Evolutionary conservation across 2,329 filamentous ascomycete genomes (phyloP), one percentile per base, ranked within the genome.

Genomic region (Fusarium tuaranense): DNA sequence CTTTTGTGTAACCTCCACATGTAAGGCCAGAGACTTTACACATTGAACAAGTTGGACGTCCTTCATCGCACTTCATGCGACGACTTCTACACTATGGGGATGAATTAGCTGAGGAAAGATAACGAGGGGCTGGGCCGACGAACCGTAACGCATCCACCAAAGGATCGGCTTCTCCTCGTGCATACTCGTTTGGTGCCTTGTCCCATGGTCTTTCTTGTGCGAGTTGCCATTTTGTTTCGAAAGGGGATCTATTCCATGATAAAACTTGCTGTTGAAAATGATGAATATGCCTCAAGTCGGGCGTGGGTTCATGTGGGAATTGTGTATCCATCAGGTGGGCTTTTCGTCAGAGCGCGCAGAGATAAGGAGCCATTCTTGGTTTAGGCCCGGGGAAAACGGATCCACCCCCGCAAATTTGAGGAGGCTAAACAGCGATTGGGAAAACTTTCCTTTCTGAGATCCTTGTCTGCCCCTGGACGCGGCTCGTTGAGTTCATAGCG

Each of bases 31-130:
- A 46, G 1, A 71, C 55, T 4, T 30, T 41, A 3, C 73, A 75
- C 67, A 75, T 69, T 1, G 73, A 71, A 4, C 73, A 75, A 3
- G 20, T 46, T 1, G 73, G 73, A 13, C 65, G 73, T 0, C 38
- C 58, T 34, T 75, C 73, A 12, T 75, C 73, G 6, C 73, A 75
- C 27, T 75, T 75, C 16, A 75, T 64, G 7, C 73, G 73, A 38
- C 73, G 73, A 22, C 62, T 64, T 13, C 73, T 65, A 13, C 73
- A 75, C 73, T 75, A 20, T 7, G 5, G 3, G 1, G 0, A 38
- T 14, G 18, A 10, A 48, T 75, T 8, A 75, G 72, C 8, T 2
- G 6, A 13, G n/a, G n/a, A 5, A 8, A n/a, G 16, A 39, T 18
- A 41, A 39, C 16, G 34, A 22, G 30, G n/a, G 55, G 22, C 22